phyloP scores from a whole-genome alignment of 2,329 filamentous ascomycete species.

The Fusarium globosum region DNA sequence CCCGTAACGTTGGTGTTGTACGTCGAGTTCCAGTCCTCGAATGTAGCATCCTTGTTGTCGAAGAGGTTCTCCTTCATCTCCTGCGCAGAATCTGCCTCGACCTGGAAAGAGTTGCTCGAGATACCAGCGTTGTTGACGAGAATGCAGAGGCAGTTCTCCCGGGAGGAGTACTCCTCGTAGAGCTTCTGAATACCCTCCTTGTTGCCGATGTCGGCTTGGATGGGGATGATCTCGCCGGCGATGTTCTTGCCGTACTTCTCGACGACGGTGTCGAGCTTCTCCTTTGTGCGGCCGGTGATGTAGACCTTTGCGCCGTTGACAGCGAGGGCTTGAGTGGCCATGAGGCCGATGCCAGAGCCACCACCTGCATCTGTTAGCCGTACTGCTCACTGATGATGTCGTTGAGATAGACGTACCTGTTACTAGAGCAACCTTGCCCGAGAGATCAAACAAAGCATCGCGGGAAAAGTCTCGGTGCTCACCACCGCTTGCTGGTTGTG shows the following conservation, averaged over 20 bases:
- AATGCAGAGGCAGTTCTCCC: slow-evolving; percentile 70
- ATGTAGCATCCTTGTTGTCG: slow-evolving; percentile 65
- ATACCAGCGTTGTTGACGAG: slow-evolving; percentile 77
- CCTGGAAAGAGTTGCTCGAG: slow-evolving; percentile 66
- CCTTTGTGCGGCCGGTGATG: slow-evolving; percentile 72
- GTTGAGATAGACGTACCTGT: slow-evolving; percentile 50
- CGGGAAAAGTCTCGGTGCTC: slow-evolving; percentile 49
- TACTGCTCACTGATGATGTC: not conserved
- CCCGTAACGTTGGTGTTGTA: slow-evolving; percentile 82
- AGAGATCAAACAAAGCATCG: slow-evolving; percentile 55
- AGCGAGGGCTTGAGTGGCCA: slow-evolving; percentile 75
- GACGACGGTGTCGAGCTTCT: slow-evolving; percentile 70
- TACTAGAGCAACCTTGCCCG: slow-evolving; percentile 58
- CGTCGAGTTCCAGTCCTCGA: slow-evolving; percentile 77
- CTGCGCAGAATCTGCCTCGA: slow-evolving; percentile 61
- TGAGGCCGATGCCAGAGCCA: slow-evolving; percentile 73
- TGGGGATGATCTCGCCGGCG: slow-evolving; percentile 67
- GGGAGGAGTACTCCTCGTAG: slow-evolving; percentile 65
- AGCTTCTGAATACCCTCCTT: slow-evolving; percentile 69
- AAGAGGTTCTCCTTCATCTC: slow-evolving; percentile 73
- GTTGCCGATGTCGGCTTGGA: slow-evolving; percentile 71
- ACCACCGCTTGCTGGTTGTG: slow-evolving; percentile 30
- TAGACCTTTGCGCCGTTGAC: slow-evolving; percentile 76
- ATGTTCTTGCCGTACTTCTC: slow-evolving; percentile 66
- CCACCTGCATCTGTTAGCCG: slow-evolving; percentile 50